Evolutionary conservation across 495 filamentous ascomycete species (phyloP).

Genomic region (Tuber borchii): DNA sequence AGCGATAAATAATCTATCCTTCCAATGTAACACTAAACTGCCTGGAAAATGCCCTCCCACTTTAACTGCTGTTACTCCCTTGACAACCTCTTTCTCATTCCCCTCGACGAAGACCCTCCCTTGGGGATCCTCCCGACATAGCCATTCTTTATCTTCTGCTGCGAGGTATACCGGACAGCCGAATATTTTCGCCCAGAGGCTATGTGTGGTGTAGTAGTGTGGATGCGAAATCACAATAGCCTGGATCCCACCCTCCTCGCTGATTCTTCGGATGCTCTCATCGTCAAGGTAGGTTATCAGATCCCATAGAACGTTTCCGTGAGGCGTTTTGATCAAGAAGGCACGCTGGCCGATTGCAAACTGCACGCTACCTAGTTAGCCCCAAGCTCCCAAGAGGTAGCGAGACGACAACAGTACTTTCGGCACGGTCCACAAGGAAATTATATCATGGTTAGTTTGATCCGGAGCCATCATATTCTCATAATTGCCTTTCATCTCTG

Average conservation of each 20-base stretch:
- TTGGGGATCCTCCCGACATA: conserved; percentile 44
- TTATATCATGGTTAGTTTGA: conserved; percentile 44
- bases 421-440: conserved; percentile 54
- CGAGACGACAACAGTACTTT: conserved; percentile 43
- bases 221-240: conserved; percentile 75
- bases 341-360: conserved; percentile 67
- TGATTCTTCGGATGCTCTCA: conserved; percentile 50
- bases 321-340: conserved; percentile 55
- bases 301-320: conserved; percentile 70
- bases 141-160: conserved; percentile 58
- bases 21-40: conserved; percentile 57
- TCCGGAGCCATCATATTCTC: conserved; percentile 45
- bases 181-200: conserved; percentile 61
- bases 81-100: conserved; percentile 43
- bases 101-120: conserved; percentile 47
- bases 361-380: conserved; percentile 31
- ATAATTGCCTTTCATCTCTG: conserved; percentile 41
- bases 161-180: conserved; percentile 58
- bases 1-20: conserved; percentile 57
- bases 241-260: conserved; percentile 53
- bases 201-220: conserved; percentile 67
- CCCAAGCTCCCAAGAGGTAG: conserved; percentile 1
- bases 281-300: conserved; percentile 59
- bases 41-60: conserved; percentile 71
- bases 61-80: conserved; percentile 57